Evolutionary conservation across 257 asterid genomes (phyloP).

Genomic region (Lantana camara): DNA sequence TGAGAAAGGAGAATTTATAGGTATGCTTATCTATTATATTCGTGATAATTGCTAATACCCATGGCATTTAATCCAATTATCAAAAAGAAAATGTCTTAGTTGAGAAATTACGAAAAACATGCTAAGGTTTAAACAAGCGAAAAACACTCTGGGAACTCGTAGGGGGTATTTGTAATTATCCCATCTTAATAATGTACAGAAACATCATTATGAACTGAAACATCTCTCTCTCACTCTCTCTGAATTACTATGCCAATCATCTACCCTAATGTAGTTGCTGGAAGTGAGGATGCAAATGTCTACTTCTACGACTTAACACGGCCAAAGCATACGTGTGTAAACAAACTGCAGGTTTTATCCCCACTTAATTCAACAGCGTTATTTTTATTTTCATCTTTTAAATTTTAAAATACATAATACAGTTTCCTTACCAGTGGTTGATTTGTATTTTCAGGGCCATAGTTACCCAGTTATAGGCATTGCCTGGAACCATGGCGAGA

Average conservation of each 20-base stretch:
- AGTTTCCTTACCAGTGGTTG: not conserved
- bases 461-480: constrained; percentile 89
- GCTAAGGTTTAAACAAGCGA: no score
- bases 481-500: constrained; percentile 98
- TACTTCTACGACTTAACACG: constrained; percentile 93
- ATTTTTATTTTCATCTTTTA: no score
- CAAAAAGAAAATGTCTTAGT: not conserved
- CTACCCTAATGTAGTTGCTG: constrained; percentile 68
- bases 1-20: constrained; percentile 97
- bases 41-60: no score
- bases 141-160: no score
- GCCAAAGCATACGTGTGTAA: constrained; percentile 88
- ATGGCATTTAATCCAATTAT: not conserved
- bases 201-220: no score
- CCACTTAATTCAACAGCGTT: not conserved
- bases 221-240: not conserved
- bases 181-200: no score
- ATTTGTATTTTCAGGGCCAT: constrained; percentile 68
- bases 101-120: no score
- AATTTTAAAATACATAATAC: not conserved
- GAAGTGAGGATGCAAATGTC: constrained; percentile 95
- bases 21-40: no score
- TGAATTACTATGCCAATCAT: not conserved
- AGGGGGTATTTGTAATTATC: no score
- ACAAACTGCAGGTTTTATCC: constrained; percentile 87